A percentile compares a stretch with the other conserved stretches of the same genome.
Conservation (phyloP, 768 basidiomycete species). For the Hygrophorus pudorinus region DNA sequence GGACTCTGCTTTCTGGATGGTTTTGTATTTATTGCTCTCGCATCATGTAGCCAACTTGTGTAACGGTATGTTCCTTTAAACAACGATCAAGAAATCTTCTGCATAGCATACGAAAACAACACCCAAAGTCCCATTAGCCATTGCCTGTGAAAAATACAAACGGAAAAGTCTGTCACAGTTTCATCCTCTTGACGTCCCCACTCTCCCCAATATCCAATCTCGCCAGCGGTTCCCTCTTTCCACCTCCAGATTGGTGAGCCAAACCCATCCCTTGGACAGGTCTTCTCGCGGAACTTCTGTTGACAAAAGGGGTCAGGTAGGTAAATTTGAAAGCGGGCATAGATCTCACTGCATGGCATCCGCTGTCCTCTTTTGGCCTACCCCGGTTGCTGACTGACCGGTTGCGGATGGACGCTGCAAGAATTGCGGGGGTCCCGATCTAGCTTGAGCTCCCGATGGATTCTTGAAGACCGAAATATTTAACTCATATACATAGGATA, state of each 20-base stretch:
- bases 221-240: slow-evolving; percentile 19
- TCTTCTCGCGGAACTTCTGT: slow-evolving; percentile 17
- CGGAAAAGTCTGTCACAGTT: slow-evolving; percentile 19
- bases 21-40: no score
- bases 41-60: no score
- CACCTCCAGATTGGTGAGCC: slow-evolving; percentile 19
- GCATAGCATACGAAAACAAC: no score
- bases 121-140: no score
- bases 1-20: no score
- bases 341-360: slow-evolving; percentile 22
- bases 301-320: neutral
- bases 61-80: no score
- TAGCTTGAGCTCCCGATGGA: neutral
- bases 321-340: slow-evolving; percentile 6
- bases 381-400: neutral
- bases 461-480: neutral
- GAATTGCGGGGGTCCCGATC: neutral
- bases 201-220: slow-evolving; percentile 27
- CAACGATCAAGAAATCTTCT: no score
- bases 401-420: slow-evolving; percentile 8
- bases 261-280: slow-evolving; percentile 30
- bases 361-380: slow-evolving; percentile 23
- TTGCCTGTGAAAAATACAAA: neutral
- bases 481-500: neutral
- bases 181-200: slow-evolving; percentile 36